Evolutionary conservation across 2,329 filamentous ascomycete species (phyloP), one percentile per base, ranked within the genome.

Genomic region (Aspergillus proliferans): DNA sequence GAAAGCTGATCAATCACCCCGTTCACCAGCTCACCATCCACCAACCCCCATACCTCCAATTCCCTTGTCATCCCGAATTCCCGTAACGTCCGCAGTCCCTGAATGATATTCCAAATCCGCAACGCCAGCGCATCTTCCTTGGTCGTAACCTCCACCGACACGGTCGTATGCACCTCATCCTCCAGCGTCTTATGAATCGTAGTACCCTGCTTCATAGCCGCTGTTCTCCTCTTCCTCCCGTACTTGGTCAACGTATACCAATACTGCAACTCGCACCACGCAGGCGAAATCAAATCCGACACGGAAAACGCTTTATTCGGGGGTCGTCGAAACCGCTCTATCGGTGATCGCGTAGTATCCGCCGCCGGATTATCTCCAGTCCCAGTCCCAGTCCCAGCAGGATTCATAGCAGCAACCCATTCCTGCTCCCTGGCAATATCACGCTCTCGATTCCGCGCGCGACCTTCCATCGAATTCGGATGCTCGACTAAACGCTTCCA

Each of bases 181-280:
- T 98, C 92, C 0, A 97, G 79, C 33, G 79, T 80, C 61, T 90
- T 83, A 58, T 98, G 93, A 9, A 97, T 81, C 34, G 78, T 82
- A 34, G 82, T 85, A 0, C 93, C 93, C 47, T 82, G 79, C 64
- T 84, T 85, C 93, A 98, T 98, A 0, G 88, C 89, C 2, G 80
- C 69, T 0, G 91, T 97, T 30, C 77, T 77, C 47, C 80, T 85
- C 64, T 87, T 91, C 49, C 81, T 81, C 1, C 92, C 93, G 62
- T 85, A 82, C 47, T 82, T 84, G 3, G 84, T 87, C 47, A 98
- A 77, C 0, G 83, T 88, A 70, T 94, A 96, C 76, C 84, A 90
- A 61, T 95, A 94, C 66, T 97, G 91, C 51, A 97, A 69, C 69
- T 98, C 92, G 67, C 93, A 98, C 93, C 93, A 98, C 6, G 91